Evolutionary conservation across 495 filamentous ascomycete genomes (phyloP), one percentile per base, ranked within the genome.

Genomic region (Xylaria sp.): DNA sequence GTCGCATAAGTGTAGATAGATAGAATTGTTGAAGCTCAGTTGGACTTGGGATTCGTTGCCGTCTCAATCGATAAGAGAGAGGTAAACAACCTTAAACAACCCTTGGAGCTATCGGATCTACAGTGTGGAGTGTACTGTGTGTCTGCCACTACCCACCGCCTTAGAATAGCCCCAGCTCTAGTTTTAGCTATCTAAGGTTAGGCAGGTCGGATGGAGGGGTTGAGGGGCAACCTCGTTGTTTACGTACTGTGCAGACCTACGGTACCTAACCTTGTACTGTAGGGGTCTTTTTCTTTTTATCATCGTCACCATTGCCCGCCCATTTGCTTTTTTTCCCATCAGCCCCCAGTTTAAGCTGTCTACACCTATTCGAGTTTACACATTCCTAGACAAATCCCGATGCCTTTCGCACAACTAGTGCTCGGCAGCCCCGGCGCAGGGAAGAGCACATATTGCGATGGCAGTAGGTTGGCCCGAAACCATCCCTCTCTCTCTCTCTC

Each of bases 401-500:
- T 86, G 84, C 82, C 84, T 61, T 86, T 86, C 65, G 84, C 88
- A 59, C 92, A 96, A 82, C 88, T 99, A 31, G 91, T 98, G 15
- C 91, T 97, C 69, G 96, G 96, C 15, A 93, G 95, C 33, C 95
- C 96, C 9, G 96, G 96, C 71, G 89, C 95, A 31, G 96, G 96
- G 21, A 99, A 99, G 82, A 97, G 94, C 57, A 99, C 96, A 7
- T 97, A 97, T 80, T 97, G 94, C 86, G 92, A 97, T 88, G 96
- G 96, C 73, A 97, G 87, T 89, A 80, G 70, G 87, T 80, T 71
- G 35, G 41, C 41, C 33, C 0, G 9, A 19, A 46, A 37, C 26
- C 61, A 66, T 61, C 24, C 19, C 21, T 24, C 21, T 55, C 1
- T 57, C 26, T 57, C 62, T 61, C 24, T 26, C 21, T 24, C 21